Evolutionary conservation across 2,329 filamentous ascomycete genomes (phyloP).

Genomic region (Chrysosphaeria jannelii): DNA sequence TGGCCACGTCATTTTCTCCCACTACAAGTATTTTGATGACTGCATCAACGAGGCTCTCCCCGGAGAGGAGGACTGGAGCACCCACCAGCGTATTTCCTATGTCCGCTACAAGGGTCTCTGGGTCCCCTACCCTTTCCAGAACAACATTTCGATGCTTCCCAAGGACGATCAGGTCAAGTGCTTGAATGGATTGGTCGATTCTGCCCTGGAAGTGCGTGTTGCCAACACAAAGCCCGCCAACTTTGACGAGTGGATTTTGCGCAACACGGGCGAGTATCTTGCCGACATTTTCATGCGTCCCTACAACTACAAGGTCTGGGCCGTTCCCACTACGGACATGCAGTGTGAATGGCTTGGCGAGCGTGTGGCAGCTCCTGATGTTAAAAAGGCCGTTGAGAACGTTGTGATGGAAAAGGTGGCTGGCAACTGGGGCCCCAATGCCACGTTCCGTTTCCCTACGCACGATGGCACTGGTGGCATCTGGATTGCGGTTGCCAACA

Average conservation of each 20-base stretch:
- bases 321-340: slow-evolving; percentile 97
- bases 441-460: slow-evolving; percentile 93
- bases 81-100: slow-evolving; percentile 94
- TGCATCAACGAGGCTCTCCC: slow-evolving; percentile 91
- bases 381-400: slow-evolving; percentile 83
- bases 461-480: slow-evolving; percentile 90
- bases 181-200: slow-evolving; percentile 88
- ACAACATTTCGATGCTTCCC: slow-evolving; percentile 95
- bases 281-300: slow-evolving; percentile 95
- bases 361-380: slow-evolving; percentile 85
- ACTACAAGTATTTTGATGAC: slow-evolving; percentile 99
- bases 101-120: slow-evolving; percentile 88
- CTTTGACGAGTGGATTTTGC: slow-evolving; percentile 95
- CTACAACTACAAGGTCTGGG: slow-evolving; percentile 99
- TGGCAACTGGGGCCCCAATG: slow-evolving; percentile 93
- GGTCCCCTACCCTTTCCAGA: slow-evolving; percentile 99
- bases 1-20: slow-evolving; percentile 94
- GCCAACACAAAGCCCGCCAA: slow-evolving; percentile 76
- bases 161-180: slow-evolving; percentile 91
- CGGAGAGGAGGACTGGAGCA: slow-evolving; percentile 84
- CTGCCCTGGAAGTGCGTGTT: slow-evolving; percentile 61
- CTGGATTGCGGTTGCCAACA: slow-evolving; percentile 92
- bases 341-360: slow-evolving; percentile 97
- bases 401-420: slow-evolving; percentile 88
- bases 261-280: slow-evolving; percentile 68